These are phyloP conservation scores for Podospora conica DNA, from an alignment of 495 filamentous ascomycete genomes.

Conservation along the genomic window DNA sequence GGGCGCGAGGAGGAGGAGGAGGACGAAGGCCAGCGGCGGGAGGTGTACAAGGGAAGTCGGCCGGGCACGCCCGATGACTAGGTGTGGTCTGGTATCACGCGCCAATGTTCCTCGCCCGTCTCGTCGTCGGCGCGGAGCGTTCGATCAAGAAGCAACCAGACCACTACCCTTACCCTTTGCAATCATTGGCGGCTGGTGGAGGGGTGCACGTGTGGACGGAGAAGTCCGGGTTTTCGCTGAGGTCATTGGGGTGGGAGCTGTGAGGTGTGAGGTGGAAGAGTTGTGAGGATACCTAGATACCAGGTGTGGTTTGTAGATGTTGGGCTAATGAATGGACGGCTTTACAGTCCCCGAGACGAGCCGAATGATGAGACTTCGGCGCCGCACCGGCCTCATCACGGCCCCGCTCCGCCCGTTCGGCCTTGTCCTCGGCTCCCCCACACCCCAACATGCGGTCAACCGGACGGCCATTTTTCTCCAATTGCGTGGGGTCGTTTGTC, in stretches of 20 bases:
- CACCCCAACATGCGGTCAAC: background rate
- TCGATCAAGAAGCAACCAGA: too few species aligned
- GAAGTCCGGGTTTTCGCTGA: slow-evolving; percentile 5
- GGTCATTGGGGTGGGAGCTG: background rate
- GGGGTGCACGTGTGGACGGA: too few species aligned
- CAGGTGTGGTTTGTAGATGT: background rate
- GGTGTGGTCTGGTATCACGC: slow-evolving; percentile 28
- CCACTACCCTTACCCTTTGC: too few species aligned
- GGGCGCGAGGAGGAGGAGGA: slow-evolving; percentile 37
- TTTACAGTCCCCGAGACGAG: background rate
- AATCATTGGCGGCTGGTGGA: too few species aligned
- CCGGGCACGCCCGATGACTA: slow-evolving; percentile 34
- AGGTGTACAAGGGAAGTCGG: slow-evolving; percentile 30
- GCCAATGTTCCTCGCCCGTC: slow-evolving; percentile 17
- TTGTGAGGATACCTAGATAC: slow-evolving; percentile 2
- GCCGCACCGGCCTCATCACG: background rate
- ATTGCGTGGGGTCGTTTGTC: background rate
- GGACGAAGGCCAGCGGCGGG: slow-evolving; percentile 22
- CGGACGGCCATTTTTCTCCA: background rate
- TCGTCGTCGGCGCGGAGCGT: slow-evolving; percentile 11
- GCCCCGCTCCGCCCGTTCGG: background rate
- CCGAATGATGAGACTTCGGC: background rate
- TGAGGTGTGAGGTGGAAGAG: background rate
- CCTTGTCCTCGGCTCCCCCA: background rate
- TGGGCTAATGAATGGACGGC: slow-evolving; percentile 8